Conservation (phyloP, 768 basidiomycete genomes). For the Symmetrospora coprosmae region DNA sequence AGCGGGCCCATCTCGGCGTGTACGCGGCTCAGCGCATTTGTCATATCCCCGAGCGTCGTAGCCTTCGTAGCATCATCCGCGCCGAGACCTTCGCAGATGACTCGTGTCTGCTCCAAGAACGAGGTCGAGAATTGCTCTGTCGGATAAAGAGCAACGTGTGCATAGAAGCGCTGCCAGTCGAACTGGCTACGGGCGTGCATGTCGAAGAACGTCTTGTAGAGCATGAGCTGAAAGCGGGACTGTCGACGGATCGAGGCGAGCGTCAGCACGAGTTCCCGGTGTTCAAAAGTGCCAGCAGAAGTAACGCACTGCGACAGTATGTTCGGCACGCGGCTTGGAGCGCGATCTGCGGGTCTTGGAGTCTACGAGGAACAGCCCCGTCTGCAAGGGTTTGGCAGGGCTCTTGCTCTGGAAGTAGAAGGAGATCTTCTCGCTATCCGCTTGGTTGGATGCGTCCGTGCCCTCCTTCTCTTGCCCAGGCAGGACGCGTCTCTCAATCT, state of each 20-base stretch:
- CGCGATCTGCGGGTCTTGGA: slow-evolving; percentile 6
- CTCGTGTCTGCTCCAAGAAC: slow-evolving; percentile 1
- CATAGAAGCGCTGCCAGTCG: slow-evolving; percentile 1
- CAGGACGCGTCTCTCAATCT: slow-evolving; percentile 36
- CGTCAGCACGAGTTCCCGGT: no score
- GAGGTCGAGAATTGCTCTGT: not conserved
- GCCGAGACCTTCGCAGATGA: not conserved
- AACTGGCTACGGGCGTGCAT: not conserved
- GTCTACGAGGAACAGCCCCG: slow-evolving; percentile 10
- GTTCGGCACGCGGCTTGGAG: not conserved
- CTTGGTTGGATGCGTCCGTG: not conserved
- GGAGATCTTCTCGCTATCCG: not conserved
- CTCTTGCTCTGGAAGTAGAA: not conserved
- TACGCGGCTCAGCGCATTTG: not conserved
- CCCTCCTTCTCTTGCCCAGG: slow-evolving; percentile 22
- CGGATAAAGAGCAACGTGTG: not conserved
- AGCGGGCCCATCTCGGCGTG: slow-evolving; percentile 7
- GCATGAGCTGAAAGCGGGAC: slow-evolving; percentile 17
- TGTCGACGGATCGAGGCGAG: not conserved
- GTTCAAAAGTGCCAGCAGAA: no score
- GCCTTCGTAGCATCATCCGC: not conserved
- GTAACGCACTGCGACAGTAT: slow-evolving; percentile 9
- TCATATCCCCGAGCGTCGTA: not conserved
- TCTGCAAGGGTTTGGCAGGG: not conserved
- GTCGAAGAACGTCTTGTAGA: slow-evolving; percentile 10